These are phyloP conservation scores for Calonectria hongkongensis DNA, from an alignment of 2,329 filamentous ascomycete species.

Conservation along the genomic window DNA sequence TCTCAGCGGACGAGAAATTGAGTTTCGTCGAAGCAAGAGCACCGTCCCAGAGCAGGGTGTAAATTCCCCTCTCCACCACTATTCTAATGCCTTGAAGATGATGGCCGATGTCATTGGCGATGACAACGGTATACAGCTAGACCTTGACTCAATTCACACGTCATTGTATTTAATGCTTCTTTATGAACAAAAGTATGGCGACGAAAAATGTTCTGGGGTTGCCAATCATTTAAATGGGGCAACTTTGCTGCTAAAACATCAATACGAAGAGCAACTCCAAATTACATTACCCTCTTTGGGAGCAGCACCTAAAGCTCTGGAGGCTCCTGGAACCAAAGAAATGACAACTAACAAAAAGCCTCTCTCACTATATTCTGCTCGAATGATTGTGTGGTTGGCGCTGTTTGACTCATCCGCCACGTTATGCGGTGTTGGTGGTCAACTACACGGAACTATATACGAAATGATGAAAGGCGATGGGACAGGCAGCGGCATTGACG, in stretches of 20 bases:
- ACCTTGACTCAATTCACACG: constrained; percentile 57
- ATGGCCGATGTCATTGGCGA: constrained; percentile 56
- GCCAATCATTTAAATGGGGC: constrained; percentile 59
- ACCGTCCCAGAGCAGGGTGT: constrained; percentile 22
- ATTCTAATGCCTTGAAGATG: constrained; percentile 56
- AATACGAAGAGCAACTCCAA: constrained; percentile 44
- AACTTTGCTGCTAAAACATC: constrained; percentile 56
- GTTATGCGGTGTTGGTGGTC: constrained; percentile 58
- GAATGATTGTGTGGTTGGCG: constrained; percentile 59
- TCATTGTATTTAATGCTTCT: constrained; percentile 60
- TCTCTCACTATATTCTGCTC: constrained; percentile 58
- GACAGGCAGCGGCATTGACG: neutral
- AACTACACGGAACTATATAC: constrained; percentile 55
- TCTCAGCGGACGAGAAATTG: constrained; percentile 57
- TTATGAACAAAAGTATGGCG: constrained; percentile 63
- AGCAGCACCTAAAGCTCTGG: neutral
- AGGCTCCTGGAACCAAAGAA: neutral
- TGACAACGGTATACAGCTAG: constrained; percentile 46
- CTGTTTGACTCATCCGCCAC: constrained; percentile 57
- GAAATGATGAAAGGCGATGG: constrained; percentile 25
- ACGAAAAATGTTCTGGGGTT: constrained; percentile 56
- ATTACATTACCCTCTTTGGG: constrained; percentile 11
- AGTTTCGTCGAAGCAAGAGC: constrained; percentile 49
- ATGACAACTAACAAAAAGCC: neutral
- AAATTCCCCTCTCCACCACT: constrained; percentile 54